Base-by-base conservation (phyloP, 2,329 filamentous ascomycete genomes). In the Cladorrhinum sp. region DNA sequence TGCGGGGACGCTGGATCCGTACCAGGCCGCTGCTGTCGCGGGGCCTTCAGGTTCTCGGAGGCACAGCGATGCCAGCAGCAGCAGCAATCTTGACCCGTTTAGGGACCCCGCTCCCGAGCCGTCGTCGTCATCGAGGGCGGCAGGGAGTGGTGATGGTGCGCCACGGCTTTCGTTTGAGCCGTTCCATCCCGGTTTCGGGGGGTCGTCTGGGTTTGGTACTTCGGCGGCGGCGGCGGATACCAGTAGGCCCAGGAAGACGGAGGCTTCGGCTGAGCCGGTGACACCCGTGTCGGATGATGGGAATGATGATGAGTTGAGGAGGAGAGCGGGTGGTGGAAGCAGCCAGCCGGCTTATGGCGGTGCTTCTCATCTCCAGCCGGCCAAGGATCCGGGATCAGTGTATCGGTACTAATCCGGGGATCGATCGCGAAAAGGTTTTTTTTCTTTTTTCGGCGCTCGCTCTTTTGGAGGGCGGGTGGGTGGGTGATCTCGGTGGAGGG, bases 1-100 rank as follows among this genome's bases (percentile, higher is more conserved):
- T 14, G 42, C 39, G n/a, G n/a, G 23, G 18, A 30, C 12, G 24
- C 48, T 55, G 33, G 55, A 55, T 51, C 24, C 23, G 1, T 62
- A 48, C 49, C 57, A 61, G 21, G 49, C 53, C 3, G 10, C 46
- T 24, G 46, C 62, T 20, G 20, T 58, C 14, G 62, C 64, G 4
- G 65, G 66, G 16, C 61, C 64, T 12, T 67, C 64, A 2, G 50
- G 62, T 14, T 66, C 66, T 57, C 21, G 62, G 46, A n/a, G 63
- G 53, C 49, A 55, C 60, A 16, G 69, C 69, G 10, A 64, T 42
- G 65, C 64, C 49, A 69, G 71, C 33, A 60, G 60, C 33, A 60
- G 60, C 46, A 53, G 58, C 33, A 18, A 51, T n/a, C 66, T 69
- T 5, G 66, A 78, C 69, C 67, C 75, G 57, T 70, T 75, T 69